Evolutionary conservation across 1,284 basidiomycete genomes (phyloP), one percentile per base, ranked within the genome.

Genomic region (Lignosus rhinocerotis): DNA sequence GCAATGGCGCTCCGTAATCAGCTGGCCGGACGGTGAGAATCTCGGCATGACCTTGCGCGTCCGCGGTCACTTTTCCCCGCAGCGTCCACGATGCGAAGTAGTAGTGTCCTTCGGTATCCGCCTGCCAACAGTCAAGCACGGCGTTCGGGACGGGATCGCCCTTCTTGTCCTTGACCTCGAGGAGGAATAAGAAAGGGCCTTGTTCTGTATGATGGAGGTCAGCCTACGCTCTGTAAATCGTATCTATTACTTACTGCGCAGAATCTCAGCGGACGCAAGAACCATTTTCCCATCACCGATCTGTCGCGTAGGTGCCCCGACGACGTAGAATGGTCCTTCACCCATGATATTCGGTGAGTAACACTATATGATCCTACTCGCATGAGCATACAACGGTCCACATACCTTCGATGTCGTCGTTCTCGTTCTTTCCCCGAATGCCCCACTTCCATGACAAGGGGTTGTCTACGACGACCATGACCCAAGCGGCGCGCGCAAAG

Each of bases 51-150:
- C 71, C 71, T 14, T 68, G 36, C 5, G 56, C 60, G 43, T 72
- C 69, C 6, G 71, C 68, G 7, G 33, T 62, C 33, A 67, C 47
- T 36, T 57, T 68, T 33, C 71, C 71, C 51, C 70, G 70, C 25
- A 71, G 63, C 6, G 58, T 64, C 60, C 70, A 72, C 1, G 61
- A 57, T 17, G 51, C 51, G 58, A 67, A 65, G 52, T 62, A 67
- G 59, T 72, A 72, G 6, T 25, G 36, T 6, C 70, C 70, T 10
- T 56, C 49, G 14, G 58, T 59, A 52, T 68, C 63, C 3, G 71
- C 68, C 44, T 72, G 70, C 71, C 71, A 72, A 64, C 62, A 61
- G 57, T 71, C 68, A 43, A 72, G 38, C 6, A 32, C 38, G 3
- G 66, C 69, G 51, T 65, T 47, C 17, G 67, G 61, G 10, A 72